Conservation (phyloP, 2,329 filamentous ascomycete species). For the Sphaerulina musiva region DNA sequence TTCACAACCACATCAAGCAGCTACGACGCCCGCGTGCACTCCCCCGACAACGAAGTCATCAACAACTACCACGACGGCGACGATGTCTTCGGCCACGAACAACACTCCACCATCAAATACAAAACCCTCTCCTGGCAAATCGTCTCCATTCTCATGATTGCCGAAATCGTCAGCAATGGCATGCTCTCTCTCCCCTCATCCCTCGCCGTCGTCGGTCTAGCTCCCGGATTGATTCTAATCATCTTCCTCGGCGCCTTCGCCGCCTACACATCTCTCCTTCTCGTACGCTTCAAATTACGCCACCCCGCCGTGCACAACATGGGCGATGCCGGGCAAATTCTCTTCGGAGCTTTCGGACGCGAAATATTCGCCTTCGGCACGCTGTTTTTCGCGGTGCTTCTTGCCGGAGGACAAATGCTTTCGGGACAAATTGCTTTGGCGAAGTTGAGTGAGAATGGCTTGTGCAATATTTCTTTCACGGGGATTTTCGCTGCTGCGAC, state of each 20-base stretch:
- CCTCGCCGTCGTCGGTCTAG: constrained; percentile 48
- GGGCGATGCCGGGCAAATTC: constrained; percentile 33
- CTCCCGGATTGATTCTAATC: constrained; percentile 47
- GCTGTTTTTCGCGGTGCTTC: constrained; percentile 48
- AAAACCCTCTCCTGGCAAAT: constrained; percentile 14
- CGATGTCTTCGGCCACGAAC: constrained; percentile 11
- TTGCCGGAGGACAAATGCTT: constrained; percentile 46
- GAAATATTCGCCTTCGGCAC: constrained; percentile 38
- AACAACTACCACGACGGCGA: neutral
- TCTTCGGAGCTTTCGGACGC: constrained; percentile 28
- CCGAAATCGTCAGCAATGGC: constrained; percentile 31
- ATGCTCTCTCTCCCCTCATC: constrained; percentile 50
- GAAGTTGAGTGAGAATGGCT: constrained; percentile 40
- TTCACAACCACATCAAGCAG: neutral
- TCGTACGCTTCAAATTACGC: constrained; percentile 41
- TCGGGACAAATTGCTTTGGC: constrained; percentile 47
- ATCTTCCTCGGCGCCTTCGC: constrained; percentile 47
- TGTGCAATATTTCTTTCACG: constrained; percentile 45
- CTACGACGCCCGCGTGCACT: constrained; percentile 4
- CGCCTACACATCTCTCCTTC: constrained; percentile 46
- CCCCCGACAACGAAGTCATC: constrained; percentile 1
- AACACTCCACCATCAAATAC: constrained; percentile 11
- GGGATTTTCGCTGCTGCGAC: constrained; percentile 45
- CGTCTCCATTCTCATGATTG: constrained; percentile 13
- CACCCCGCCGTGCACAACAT: constrained; percentile 35